phyloP scores from a whole-genome alignment of 495 filamentous ascomycete species.

The Trichoderma orchidacearum region DNA sequence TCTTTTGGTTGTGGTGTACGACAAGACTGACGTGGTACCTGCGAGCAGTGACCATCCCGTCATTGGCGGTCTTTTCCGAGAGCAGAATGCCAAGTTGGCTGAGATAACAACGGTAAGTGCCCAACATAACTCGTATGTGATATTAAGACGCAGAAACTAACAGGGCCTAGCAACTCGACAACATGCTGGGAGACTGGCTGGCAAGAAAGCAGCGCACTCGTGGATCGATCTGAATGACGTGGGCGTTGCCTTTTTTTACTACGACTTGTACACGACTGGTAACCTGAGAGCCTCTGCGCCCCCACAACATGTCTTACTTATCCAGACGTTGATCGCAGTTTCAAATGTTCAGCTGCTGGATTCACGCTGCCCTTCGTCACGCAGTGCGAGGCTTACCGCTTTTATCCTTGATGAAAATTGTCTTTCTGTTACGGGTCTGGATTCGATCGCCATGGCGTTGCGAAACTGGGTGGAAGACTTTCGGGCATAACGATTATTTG shows the following conservation, averaged over 20 bases:
- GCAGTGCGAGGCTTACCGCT: not conserved
- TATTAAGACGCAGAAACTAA: too few relatives aligned
- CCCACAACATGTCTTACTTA: not conserved
- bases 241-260: not conserved
- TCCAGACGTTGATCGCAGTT: not conserved
- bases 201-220: slow-evolving; percentile 46
- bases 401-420: not conserved
- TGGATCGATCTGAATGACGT: slow-evolving; percentile 18
- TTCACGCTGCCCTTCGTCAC: not conserved
- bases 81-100: slow-evolving; percentile 66
- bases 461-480: not conserved
- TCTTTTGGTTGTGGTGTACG: slow-evolving; percentile 79
- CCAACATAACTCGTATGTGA: too few relatives aligned
- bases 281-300: not conserved
- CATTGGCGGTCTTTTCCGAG: slow-evolving; percentile 64
- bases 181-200: slow-evolving; percentile 74
- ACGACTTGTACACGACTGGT: not conserved
- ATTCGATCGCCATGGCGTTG: not conserved
- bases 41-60: slow-evolving; percentile 72
- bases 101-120: slow-evolving; percentile 61
- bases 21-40: slow-evolving; percentile 67
- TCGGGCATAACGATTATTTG: not conserved
- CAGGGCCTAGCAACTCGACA: slow-evolving; percentile 51
- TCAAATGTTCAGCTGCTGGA: not conserved
- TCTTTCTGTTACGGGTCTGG: not conserved